Conservation (phyloP, 768 basidiomycete genomes). For the Amanita polypyramis region DNA sequence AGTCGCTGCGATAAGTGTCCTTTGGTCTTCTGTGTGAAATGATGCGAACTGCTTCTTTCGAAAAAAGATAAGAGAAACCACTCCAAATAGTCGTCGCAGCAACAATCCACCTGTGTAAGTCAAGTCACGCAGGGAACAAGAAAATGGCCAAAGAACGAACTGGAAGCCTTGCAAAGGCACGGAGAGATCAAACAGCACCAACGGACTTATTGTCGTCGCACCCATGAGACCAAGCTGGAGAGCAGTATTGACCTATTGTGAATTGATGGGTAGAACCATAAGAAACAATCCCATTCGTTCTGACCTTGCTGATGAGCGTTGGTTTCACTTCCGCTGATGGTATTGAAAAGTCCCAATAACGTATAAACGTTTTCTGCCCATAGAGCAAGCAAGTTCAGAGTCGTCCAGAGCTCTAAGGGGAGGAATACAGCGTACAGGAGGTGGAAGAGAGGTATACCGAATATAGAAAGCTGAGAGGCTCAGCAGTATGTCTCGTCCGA, state of each 20-base stretch:
- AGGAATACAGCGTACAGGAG: conserved; percentile 49
- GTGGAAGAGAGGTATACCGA: conserved; percentile 81
- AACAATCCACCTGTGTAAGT: conserved; percentile 58
- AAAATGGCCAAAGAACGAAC: conserved; percentile 35
- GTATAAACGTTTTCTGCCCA: conserved; percentile 72
- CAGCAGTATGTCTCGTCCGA: conserved; percentile 83
- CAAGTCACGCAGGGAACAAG: background rate
- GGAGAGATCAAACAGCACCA: conserved; percentile 52
- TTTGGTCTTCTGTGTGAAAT: conserved; percentile 25
- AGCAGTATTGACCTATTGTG: conserved; percentile 73
- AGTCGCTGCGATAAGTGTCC: conserved; percentile 12
- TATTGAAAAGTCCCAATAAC: conserved; percentile 95
- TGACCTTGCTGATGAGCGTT: conserved; percentile 86
- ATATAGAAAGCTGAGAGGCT: conserved; percentile 88
- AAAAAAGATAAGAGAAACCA: conserved; percentile 73
- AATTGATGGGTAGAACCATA: background rate
- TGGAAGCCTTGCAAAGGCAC: conserved; percentile 57
- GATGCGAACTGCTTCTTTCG: conserved; percentile 63
- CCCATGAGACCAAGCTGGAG: conserved; percentile 92
- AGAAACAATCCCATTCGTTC: background rate
- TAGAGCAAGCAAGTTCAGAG: background rate
- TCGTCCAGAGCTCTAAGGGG: background rate
- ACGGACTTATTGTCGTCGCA: conserved; percentile 71
- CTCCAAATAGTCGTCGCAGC: conserved; percentile 90
- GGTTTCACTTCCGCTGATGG: conserved; percentile 94